Conservation (phyloP, 306 rosid species). For the Begonia peltatifolia region DNA sequence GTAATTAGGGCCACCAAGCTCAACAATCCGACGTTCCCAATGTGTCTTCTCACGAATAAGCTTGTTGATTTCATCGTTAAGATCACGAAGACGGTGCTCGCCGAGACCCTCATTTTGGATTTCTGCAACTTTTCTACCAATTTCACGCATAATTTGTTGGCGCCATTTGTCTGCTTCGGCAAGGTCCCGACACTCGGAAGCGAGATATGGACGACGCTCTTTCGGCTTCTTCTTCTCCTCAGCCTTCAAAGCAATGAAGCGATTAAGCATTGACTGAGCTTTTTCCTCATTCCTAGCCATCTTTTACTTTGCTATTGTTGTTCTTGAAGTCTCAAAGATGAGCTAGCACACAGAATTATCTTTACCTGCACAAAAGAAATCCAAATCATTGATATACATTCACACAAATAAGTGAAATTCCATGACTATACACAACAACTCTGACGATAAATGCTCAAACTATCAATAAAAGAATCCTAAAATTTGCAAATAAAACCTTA, state of each 20-base stretch:
- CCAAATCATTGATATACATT: too few species aligned
- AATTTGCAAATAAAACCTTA: too few species aligned
- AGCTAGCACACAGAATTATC: too few species aligned
- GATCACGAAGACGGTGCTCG: constrained; percentile 93
- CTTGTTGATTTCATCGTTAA: constrained; percentile 89
- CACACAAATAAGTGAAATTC: too few species aligned
- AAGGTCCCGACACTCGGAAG: constrained; percentile 91
- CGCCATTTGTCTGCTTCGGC: constrained; percentile 92
- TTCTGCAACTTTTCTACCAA: constrained; percentile 97
- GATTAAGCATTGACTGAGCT: constrained; percentile 68
- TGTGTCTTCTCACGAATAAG: constrained; percentile 68
- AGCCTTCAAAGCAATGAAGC: constrained; percentile 65
- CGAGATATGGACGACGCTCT: constrained; percentile 61
- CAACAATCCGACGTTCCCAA: constrained; percentile 83
- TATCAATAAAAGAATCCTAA: too few species aligned
- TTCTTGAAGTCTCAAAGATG: too few species aligned
- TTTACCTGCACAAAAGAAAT: too few species aligned
- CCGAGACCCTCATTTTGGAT: constrained; percentile 91
- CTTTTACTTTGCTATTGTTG: not conserved
- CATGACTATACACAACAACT: too few species aligned
- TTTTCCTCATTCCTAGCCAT: constrained; percentile 83
- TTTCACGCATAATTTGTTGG: constrained; percentile 83
- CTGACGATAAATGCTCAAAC: too few species aligned
- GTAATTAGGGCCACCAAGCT: constrained; percentile 73
- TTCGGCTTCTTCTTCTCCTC: constrained; percentile 96